A percentile compares a stretch with the other conserved stretches of the same genome.
These are phyloP conservation scores for Meyerozyma sp. DNA, from an alignment of 1,139 yeast species.

Conservation along the genomic window DNA sequence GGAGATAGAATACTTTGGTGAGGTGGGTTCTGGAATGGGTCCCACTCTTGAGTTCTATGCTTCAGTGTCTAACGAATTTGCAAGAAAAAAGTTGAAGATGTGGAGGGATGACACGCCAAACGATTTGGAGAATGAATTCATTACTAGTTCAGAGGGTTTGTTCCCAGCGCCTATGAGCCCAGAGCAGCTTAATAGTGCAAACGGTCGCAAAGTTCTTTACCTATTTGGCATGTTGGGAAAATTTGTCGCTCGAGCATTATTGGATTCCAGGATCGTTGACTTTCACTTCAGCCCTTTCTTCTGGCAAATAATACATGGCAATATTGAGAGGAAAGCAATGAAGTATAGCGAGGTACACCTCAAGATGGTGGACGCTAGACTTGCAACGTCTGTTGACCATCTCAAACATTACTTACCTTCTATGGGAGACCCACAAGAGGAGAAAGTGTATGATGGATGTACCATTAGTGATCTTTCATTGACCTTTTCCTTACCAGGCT, in stretches of 20 bases:
- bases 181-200: slow-evolving; percentile 21
- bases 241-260: slow-evolving; percentile 78
- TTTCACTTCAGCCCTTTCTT: slow-evolving; percentile 71
- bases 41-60: slow-evolving; percentile 94
- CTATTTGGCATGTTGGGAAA: slow-evolving; percentile 70
- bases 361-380: slow-evolving; percentile 49
- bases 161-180: slow-evolving; percentile 66
- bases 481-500: slow-evolving; percentile 75
- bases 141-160: slow-evolving; percentile 46
- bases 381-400: slow-evolving; percentile 57
- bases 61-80: slow-evolving; percentile 69
- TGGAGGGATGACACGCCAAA: slow-evolving; percentile 59
- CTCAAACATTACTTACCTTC: slow-evolving; percentile 39
- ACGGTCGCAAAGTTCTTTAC: slow-evolving; percentile 42
- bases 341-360: slow-evolving; percentile 39
- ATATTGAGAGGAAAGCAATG: slow-evolving; percentile 16
- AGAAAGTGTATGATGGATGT: slow-evolving; percentile 17
- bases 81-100: slow-evolving; percentile 48
- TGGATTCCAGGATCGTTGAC: slow-evolving; percentile 85
- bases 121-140: slow-evolving; percentile 31
- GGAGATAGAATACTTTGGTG: slow-evolving; percentile 86
- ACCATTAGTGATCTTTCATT: slow-evolving; percentile 52
- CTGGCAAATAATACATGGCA: slow-evolving; percentile 41
- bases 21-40: slow-evolving; percentile 95
- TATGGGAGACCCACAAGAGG: slow-evolving; percentile 23